A percentile compares a stretch with the other conserved stretches of the same genome.
Evolutionary conservation across 1,284 basidiomycete species (phyloP).

Genomic region (Sphaerobolus stellatus): DNA sequence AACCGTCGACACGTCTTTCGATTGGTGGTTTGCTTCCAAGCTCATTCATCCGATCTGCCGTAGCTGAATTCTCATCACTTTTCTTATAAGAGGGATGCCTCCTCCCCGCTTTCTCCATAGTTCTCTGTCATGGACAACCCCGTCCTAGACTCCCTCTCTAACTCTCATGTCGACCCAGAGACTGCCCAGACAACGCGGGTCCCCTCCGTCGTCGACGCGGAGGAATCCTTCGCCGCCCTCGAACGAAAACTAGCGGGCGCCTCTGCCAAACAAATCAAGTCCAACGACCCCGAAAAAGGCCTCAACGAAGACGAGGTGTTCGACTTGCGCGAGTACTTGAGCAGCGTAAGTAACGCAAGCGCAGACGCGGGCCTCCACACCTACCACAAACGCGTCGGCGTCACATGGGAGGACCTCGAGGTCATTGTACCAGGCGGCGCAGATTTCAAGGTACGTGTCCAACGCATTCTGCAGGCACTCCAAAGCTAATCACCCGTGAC

Average conservation of each 20-base stretch:
- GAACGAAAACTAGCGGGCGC: constrained; percentile 29
- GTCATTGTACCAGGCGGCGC: constrained; percentile 70
- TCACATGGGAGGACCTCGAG: constrained; percentile 73
- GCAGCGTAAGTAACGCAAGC: constrained; percentile 62
- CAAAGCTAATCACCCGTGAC: constrained; percentile 10
- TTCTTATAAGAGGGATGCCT: too few relatives aligned
- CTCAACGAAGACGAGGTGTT: constrained; percentile 45
- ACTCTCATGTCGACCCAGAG: not conserved
- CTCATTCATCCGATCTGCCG: not conserved
- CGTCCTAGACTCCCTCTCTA: not conserved
- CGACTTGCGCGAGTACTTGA: constrained; percentile 75
- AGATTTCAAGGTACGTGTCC: constrained; percentile 51
- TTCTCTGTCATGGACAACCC: not conserved
- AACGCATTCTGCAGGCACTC: too few relatives aligned
- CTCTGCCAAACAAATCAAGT: constrained; percentile 14
- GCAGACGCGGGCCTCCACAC: constrained; percentile 69
- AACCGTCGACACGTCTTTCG: too few relatives aligned
- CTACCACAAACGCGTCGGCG: constrained; percentile 76
- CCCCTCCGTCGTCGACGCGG: constrained; percentile 31
- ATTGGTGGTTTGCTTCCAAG: too few relatives aligned
- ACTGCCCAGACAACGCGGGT: not conserved
- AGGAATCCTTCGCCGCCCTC: constrained; percentile 51
- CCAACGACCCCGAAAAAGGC: constrained; percentile 53
- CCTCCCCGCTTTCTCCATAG: too few relatives aligned
- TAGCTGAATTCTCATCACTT: too few relatives aligned